phyloP scores from a whole-genome alignment of 2,329 filamentous ascomycete genomes.

The Fusarium guadeloupense region DNA sequence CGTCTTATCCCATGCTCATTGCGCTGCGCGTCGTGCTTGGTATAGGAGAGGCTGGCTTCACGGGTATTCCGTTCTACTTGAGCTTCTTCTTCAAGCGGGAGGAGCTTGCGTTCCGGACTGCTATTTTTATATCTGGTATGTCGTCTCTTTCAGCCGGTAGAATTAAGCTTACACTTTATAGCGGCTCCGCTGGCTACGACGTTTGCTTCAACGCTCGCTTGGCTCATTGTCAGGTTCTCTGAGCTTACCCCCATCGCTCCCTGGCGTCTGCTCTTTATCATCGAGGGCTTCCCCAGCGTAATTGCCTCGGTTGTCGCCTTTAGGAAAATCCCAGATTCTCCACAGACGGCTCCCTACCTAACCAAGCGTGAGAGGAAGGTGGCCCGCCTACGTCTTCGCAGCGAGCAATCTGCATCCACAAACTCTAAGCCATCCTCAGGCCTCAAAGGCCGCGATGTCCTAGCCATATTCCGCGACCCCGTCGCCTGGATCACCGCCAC shows the following conservation, averaged over 20 bases:
- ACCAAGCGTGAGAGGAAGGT: constrained; percentile 72
- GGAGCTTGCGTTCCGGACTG: constrained; percentile 86
- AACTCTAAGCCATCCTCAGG: constrained; percentile 42
- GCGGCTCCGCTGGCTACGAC: constrained; percentile 84
- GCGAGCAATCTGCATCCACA: constrained; percentile 51
- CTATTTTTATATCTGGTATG: constrained; percentile 81
- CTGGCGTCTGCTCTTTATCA: constrained; percentile 85
- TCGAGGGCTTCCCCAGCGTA: constrained; percentile 87
- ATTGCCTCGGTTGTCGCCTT: constrained; percentile 78
- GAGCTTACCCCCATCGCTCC: constrained; percentile 74
- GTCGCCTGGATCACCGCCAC: constrained; percentile 73
- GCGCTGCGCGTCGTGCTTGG: constrained; percentile 66
- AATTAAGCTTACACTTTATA: constrained; percentile 57
- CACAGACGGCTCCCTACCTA: constrained; percentile 71
- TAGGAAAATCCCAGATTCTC: constrained; percentile 81
- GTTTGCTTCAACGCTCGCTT: constrained; percentile 80
- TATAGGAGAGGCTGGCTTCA: constrained; percentile 72
- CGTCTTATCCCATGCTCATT: constrained; percentile 69
- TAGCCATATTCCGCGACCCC: constrained; percentile 53
- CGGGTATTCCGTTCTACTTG: constrained; percentile 70
- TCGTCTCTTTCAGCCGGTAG: constrained; percentile 8
- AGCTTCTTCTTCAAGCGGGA: constrained; percentile 71
- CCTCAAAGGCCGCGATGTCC: constrained; percentile 65
- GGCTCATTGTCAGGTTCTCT: constrained; percentile 77
- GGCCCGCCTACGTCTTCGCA: constrained; percentile 72